Evolutionary conservation across 163 green algal genomes (phyloP).

Genomic region (Coccomyxa subellipsoidea): DNA sequence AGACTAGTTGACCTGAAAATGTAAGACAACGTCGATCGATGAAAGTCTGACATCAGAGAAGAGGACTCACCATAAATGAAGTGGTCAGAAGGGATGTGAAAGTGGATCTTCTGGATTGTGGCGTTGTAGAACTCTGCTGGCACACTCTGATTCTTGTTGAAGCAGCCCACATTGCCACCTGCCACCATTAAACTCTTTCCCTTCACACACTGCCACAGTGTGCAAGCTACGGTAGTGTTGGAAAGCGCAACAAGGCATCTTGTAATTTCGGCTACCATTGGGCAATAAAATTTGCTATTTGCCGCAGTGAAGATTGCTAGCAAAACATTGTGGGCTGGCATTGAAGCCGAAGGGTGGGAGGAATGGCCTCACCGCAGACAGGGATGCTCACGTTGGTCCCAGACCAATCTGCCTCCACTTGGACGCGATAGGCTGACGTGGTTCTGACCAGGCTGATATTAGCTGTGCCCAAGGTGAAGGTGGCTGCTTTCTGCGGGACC

Average conservation of each 20-base stretch:
- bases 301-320: not conserved
- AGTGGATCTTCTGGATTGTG: not conserved
- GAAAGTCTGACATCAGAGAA: not conserved
- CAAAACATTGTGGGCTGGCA: too few species aligned
- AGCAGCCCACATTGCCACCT: not conserved
- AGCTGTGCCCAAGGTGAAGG: not conserved
- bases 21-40: too few species aligned
- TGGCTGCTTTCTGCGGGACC: not conserved
- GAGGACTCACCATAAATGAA: not conserved
- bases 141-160: not conserved
- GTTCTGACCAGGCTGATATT: not conserved
- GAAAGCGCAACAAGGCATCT: too few species aligned
- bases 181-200: not conserved
- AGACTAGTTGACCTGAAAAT: too few species aligned
- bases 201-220: not conserved
- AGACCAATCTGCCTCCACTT: not conserved
- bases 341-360: not conserved
- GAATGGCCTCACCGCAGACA: not conserved
- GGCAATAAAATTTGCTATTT: not conserved
- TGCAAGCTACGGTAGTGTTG: too few species aligned
- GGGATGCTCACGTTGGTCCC: not conserved
- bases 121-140: not conserved
- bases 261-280: not conserved
- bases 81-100: not conserved
- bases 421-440: not conserved